Base-by-base conservation (phyloP, 768 basidiomycete genomes). In the Mycena venus region DNA sequence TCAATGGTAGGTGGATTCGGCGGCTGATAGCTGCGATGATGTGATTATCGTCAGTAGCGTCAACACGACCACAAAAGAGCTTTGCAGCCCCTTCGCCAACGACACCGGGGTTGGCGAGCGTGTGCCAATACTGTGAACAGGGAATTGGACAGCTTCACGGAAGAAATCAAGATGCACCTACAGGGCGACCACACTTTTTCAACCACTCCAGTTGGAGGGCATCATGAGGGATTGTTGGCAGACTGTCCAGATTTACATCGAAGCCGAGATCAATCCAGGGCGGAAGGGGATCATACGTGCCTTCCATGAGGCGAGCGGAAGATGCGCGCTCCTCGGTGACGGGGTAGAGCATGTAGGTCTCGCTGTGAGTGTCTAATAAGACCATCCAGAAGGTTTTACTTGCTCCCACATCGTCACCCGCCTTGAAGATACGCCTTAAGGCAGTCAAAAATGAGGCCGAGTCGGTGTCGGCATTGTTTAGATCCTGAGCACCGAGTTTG, bases 21-120 rank as follows among this genome's bases (percentile, higher is more conserved):
- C 63, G 63, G 63, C 63, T 65, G 7, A 65, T 34, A n/a, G 47
- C 63, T n/a, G 63, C 47, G 21, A 65, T 34, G 11, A 65, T 32
- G 21, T 65, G 63, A 21, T 65, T 34, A 21, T 32, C 29, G n/a
- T 64, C 36, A 6, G 17, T 17, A 15, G n/a, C 4, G 14, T 65
- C n/a, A 1, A 65, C 21, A 5, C 17, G 1, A 9, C 47, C 63
- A 36, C 63, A 65, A 17, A 65, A 51, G 17, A 65, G 47, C 21
- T 65, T 65, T 34, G 19, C 19, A 31, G 63, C 32, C 12, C 31
- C 63, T 36, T 65, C 63, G 6, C 29, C 15, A 27, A 65, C 47
- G n/a, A 65, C 63, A 11, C 7, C 15, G 31, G 44, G 15, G 31
- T 44, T 14, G 19, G 1, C 11, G 25, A 65, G 44, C 19, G 32